Base-by-base conservation (phyloP, 2,329 filamentous ascomycete genomes). In the Ascochyta viciae-villosae region DNA sequence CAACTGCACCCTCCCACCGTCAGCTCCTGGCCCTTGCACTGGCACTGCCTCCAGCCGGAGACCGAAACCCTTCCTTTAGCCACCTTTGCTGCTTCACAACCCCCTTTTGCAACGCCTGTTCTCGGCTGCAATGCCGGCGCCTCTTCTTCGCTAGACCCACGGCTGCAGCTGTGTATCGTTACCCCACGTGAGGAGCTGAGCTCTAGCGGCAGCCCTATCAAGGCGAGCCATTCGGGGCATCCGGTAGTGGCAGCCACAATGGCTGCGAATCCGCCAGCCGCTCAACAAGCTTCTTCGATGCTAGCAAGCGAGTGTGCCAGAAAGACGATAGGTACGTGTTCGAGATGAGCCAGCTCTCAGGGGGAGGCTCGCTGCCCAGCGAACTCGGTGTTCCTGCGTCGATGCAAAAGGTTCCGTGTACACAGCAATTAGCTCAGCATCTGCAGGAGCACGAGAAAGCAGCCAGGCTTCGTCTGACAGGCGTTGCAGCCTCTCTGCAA, bases 401-500 rank as follows among this genome's bases (percentile, higher is more conserved):
- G 29, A 13, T 31, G 29, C 29, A 31, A 31, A 35, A 22, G 35
- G 22, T 19, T 19, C 19, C 19, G 19, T 19, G 19, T 19, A 19
- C 19, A 19, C 19, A 19, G 19, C 19, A 19, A 19, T 19, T 19
- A 37, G 6, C n/a, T 37, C 35, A 46, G 52, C 46, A 26, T 47
- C 37, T 34, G n/a, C 12, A 38, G 43, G 31, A 13, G 47, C 29
- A 40, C 47, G 35, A 41, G 16, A 29, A 47, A 46, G 23, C 24
- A 38, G 26, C 4, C 43, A 34, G 26, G 42, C 29, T 23, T 39
- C 42, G 47, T 56, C 53, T 51, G 53, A 56, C 48, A 48, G 42
- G 33, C 47, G 53, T 56, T 16, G 53, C 53, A 56, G 38, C 31
- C 38, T 37, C 23, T 31, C 48, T 52, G 54, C 54, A 52, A 57